These are phyloP conservation scores for Mycocentrospora acerina DNA, from an alignment of 2,329 filamentous ascomycete genomes.

Conservation along the genomic window DNA sequence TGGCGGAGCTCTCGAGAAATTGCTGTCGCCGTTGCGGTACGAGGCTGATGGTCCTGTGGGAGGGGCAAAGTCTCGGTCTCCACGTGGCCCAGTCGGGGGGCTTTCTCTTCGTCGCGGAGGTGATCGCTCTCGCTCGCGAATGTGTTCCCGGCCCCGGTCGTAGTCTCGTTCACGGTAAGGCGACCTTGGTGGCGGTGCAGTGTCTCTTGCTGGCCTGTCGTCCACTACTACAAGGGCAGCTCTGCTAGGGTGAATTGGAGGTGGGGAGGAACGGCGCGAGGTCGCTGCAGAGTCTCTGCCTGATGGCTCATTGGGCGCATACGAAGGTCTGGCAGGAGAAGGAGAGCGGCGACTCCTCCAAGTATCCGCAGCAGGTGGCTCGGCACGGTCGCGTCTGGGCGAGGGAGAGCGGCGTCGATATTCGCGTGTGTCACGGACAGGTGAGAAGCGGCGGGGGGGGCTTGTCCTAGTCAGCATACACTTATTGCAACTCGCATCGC, in stretches of 20 bases:
- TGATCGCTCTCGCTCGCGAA: conserved; percentile 33
- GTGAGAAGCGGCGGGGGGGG: conserved; percentile 46
- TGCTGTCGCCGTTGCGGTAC: conserved; percentile 40
- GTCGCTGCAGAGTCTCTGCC: conserved; percentile 57
- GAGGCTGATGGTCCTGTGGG: conserved; percentile 40
- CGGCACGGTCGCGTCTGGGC: conserved; percentile 52
- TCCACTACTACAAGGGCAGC: conserved; percentile 46
- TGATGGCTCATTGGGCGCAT: conserved; percentile 52
- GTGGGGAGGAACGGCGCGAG: conserved; percentile 64
- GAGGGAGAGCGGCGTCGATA: conserved; percentile 57
- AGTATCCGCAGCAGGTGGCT: conserved; percentile 50
- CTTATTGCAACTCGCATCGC: not conserved
- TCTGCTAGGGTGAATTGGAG: conserved; percentile 56
- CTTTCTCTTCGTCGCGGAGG: conserved; percentile 42
- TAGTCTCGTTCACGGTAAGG: conserved; percentile 40
- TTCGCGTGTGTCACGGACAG: conserved; percentile 47
- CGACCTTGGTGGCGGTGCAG: conserved; percentile 36
- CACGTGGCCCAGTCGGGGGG: conserved; percentile 39
- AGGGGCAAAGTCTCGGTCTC: conserved; percentile 39
- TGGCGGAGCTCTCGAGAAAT: conserved; percentile 40
- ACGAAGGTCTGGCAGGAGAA: conserved; percentile 46
- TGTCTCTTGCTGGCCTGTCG: conserved; percentile 25
- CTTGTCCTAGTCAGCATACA: conserved; percentile 18
- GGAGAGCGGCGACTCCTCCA: conserved; percentile 57
- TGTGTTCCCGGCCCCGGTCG: conserved; percentile 27